phyloP scores from a whole-genome alignment of 306 rosid species.

The Echinosophora koreensis region DNA sequence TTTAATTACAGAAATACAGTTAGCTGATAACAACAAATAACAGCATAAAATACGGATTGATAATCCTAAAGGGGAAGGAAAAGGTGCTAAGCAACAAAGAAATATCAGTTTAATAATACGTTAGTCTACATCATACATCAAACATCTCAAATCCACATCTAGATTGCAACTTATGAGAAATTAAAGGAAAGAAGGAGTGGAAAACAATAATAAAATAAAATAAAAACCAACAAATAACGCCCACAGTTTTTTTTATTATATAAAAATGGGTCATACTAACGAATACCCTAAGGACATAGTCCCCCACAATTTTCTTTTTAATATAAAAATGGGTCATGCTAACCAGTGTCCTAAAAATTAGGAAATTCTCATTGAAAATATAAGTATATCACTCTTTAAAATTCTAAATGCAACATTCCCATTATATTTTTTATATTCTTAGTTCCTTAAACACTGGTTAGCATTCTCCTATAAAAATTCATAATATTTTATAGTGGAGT shows the following conservation, averaged over 20 bases:
- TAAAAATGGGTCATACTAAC: too few species aligned
- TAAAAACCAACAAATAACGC: neutral
- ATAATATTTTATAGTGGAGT: neutral
- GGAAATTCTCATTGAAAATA: too few species aligned
- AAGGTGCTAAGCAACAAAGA: neutral
- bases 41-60: neutral
- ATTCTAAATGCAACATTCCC: too few species aligned
- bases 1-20: too few species aligned
- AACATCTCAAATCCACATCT: neutral
- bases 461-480: too few species aligned
- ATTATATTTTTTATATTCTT: too few species aligned
- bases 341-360: too few species aligned
- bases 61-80: neutral
- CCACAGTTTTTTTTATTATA: neutral
- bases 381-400: too few species aligned
- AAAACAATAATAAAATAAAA: neutral
- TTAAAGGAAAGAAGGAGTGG: neutral
- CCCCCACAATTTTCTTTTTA: too few species aligned
- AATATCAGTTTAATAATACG: neutral
- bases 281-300: too few species aligned
- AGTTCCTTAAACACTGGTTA: too few species aligned
- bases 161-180: neutral
- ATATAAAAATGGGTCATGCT: too few species aligned
- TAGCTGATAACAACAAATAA: neutral
- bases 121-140: slow-evolving; percentile 1